Conservation (phyloP, 2,329 filamentous ascomycete species). For the Fusarium phyllophilum region DNA sequence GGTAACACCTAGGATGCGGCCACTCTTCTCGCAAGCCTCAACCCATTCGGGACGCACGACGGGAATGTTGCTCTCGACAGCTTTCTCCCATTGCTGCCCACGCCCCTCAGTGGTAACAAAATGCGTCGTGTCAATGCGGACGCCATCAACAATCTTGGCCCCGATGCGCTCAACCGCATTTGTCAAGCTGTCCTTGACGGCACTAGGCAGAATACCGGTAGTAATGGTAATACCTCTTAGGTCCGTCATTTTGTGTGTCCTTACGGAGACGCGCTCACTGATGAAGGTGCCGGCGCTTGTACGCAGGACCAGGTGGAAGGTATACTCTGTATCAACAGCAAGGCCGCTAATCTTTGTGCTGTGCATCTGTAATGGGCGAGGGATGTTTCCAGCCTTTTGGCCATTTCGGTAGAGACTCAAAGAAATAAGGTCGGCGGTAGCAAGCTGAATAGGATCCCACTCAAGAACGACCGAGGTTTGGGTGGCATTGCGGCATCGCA, state of each 20-base stretch:
- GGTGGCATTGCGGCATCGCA: conserved; percentile 95
- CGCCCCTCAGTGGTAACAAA: conserved; percentile 96
- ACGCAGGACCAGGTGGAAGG: conserved; percentile 89
- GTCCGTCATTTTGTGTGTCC: conserved; percentile 99
- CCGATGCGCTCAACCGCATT: conserved; percentile 87
- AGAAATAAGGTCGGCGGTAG: conserved; percentile 89
- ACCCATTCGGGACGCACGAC: conserved; percentile 98
- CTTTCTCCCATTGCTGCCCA: conserved; percentile 93
- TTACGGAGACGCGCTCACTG: conserved; percentile 84
- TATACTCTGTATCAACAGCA: conserved; percentile 96
- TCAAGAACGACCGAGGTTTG: conserved; percentile 98
- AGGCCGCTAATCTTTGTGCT: conserved; percentile 97
- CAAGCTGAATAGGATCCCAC: conserved; percentile 95
- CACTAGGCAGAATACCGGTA: conserved; percentile 81
- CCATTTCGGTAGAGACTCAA: conserved; percentile 94
- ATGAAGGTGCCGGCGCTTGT: conserved; percentile 89
- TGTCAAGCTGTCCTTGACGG: conserved; percentile 76
- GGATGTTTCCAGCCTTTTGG: conserved; percentile 95
- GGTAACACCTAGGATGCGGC: conserved; percentile 90
- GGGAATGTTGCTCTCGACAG: conserved; percentile 96
- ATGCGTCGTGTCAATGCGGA: conserved; percentile 97
- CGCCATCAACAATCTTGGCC: conserved; percentile 87
- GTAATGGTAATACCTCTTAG: conserved; percentile 95
- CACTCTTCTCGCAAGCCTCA: conserved; percentile 93
- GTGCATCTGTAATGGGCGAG: conserved; percentile 84